Evolutionary conservation across 75 land plant species (phyloP).

Genomic region (Sequoiadendron giganteum): DNA sequence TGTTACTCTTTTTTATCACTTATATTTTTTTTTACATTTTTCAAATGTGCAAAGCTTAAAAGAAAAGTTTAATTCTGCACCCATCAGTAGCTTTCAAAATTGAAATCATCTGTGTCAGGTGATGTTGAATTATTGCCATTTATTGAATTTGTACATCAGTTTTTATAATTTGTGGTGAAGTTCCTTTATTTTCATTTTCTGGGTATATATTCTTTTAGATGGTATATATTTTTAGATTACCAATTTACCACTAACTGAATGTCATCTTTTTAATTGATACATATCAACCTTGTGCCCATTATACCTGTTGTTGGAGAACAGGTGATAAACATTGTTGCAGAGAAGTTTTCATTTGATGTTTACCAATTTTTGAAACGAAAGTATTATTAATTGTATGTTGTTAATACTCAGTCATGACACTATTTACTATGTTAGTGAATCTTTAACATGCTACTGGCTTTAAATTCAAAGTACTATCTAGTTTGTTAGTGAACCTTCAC

Average conservation of each 20-base stretch:
- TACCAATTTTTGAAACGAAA: neutral
- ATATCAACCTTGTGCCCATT: slow-evolving; percentile 45
- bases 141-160: slow-evolving; percentile 81
- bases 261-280: slow-evolving; percentile 42
- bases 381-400: neutral
- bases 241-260: neutral
- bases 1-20: neutral
- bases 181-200: neutral
- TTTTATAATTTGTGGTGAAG: slow-evolving; percentile 48
- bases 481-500: no score
- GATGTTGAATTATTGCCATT: slow-evolving; percentile 98
- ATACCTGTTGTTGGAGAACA: no score
- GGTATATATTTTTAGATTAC: neutral
- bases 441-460: no score
- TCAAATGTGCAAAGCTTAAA: neutral
- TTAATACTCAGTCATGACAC: neutral
- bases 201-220: neutral
- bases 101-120: slow-evolving; percentile 35
- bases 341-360: neutral
- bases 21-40: neutral
- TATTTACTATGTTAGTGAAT: neutral
- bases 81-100: neutral
- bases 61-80: neutral
- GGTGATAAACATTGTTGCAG: neutral
- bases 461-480: no score